Evolutionary conservation across 371 early-diverging fungal species (phyloP), one percentile per base, ranked within the genome.

Genomic region (Saksenaea oblongispora): DNA sequence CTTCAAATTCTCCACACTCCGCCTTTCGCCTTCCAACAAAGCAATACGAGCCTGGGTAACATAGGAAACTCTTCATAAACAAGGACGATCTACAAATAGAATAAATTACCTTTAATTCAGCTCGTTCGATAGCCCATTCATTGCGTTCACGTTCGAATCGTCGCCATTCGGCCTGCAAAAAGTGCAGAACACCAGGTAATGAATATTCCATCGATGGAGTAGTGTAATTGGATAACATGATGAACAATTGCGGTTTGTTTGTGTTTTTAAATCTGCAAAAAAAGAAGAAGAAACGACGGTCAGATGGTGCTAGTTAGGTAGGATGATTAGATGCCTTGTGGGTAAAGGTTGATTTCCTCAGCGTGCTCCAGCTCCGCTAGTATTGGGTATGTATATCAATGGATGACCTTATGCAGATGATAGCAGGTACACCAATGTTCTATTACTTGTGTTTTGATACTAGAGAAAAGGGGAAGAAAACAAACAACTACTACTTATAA

Each of bases 61-160:
- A 41, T 58, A 53, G 37, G 54, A 44, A 59, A 51, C 15, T 3
- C 18, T 22, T 39, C 34, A 22, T 11, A 42, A 26, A 61, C 42
- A 13, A 57, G 17, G 13, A 55, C 14, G 26, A 37, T 26, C 34
- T 24, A 39, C 42, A 42, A 35, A 59, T 44, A 15, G n/a, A 58
- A 15, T 10, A 10, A 22, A 44, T 28, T 81, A 92, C 96, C 85
- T 91, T 88, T 56, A 94, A 71, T 62, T 92, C 94, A 5, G 93
- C 85, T 56, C 84, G 74, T 67, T 94, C 95, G 69, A 94, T 90
- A 24, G 90, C 89, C 95, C 96, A 95, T 71, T 93, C 91, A 63
- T 92, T 93, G 22, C 91, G 84, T 67, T 96, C 95, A 58, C 91
- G 82, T 64, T 96, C 96, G 70, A 89, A 93, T 34, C 86, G 81